Conservation (phyloP, 2,329 filamentous ascomycete species). For the Fusarium guadeloupense region DNA sequence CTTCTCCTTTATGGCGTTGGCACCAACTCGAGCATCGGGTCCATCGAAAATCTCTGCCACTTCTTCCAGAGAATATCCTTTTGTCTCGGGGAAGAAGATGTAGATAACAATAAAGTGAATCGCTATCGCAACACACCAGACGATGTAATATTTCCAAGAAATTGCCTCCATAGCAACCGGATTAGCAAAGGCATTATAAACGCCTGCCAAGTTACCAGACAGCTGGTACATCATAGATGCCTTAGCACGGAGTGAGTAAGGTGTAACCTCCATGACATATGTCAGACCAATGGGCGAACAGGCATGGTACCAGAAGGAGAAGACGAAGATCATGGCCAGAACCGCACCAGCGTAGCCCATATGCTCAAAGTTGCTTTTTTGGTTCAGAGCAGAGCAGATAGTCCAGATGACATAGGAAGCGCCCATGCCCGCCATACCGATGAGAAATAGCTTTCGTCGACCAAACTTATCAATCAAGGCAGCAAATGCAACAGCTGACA, state of each 20-base stretch:
- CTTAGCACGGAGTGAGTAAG: constrained; percentile 45
- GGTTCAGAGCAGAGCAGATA: constrained; percentile 49
- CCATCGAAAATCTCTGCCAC: constrained; percentile 40
- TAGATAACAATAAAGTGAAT: constrained; percentile 40
- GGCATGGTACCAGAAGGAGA: constrained; percentile 40
- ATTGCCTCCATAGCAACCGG: constrained; percentile 54
- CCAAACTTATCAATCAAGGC: constrained; percentile 53
- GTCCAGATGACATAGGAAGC: constrained; percentile 52
- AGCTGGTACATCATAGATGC: constrained; percentile 45
- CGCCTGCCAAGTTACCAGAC: constrained; percentile 40
- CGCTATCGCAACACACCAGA: constrained; percentile 50
- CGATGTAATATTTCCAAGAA: constrained; percentile 56
- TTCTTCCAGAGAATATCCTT: constrained; percentile 37
- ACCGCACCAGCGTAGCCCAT: constrained; percentile 53
- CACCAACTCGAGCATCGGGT: constrained; percentile 26
- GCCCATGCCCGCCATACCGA: constrained; percentile 49
- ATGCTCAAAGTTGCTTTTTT: constrained; percentile 39
- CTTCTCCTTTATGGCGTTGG: constrained; percentile 34
- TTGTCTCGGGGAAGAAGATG: constrained; percentile 41
- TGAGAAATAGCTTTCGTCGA: constrained; percentile 53
- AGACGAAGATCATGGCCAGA: constrained; percentile 50
- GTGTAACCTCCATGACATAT: constrained; percentile 57
- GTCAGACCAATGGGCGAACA: constrained; percentile 54
- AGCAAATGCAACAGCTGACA: constrained; percentile 47
- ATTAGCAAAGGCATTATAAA: constrained; percentile 55